Conservation (phyloP, 441 rosid genomes). For the Euphorbia celastroides region DNA sequence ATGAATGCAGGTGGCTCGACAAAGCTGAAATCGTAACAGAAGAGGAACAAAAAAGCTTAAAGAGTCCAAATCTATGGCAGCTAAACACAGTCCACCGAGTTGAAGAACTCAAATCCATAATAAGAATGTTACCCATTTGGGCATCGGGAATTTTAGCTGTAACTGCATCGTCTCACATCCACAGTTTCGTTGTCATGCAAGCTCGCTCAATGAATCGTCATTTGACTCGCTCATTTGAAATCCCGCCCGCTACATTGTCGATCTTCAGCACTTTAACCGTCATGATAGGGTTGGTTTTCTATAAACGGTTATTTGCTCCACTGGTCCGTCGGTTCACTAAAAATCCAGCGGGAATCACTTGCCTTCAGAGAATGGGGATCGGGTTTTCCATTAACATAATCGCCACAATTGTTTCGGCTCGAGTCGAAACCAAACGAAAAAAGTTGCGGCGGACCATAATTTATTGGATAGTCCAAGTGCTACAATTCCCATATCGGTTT, state of each 20-base stretch:
- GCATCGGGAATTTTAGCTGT: slow-evolving; percentile 40
- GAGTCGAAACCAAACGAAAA: slow-evolving; percentile 40
- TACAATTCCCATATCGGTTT: slow-evolving; percentile 38
- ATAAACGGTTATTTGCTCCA: slow-evolving; percentile 49
- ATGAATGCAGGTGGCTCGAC: slow-evolving; percentile 41
- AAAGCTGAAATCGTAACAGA: slow-evolving; percentile 46
- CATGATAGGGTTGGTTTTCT: slow-evolving; percentile 35
- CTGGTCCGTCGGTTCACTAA: slow-evolving; percentile 35
- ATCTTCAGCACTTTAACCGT: slow-evolving; percentile 33
- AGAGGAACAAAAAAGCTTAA: slow-evolving; percentile 22
- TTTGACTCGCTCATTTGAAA: slow-evolving; percentile 40
- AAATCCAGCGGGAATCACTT: slow-evolving; percentile 43
- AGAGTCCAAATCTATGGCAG: slow-evolving; percentile 42
- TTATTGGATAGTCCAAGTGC: slow-evolving; percentile 32
- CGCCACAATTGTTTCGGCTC: slow-evolving; percentile 33
- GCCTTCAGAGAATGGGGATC: slow-evolving; percentile 51
- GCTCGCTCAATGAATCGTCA: slow-evolving; percentile 52
- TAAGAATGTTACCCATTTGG: slow-evolving; percentile 53
- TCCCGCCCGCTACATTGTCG: slow-evolving; percentile 50
- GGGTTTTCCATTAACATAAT: slow-evolving; percentile 37
- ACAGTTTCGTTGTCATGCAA: slow-evolving; percentile 44
- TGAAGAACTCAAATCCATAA: slow-evolving; percentile 52
- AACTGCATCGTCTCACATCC: slow-evolving; percentile 39
- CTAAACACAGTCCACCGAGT: slow-evolving; percentile 52
- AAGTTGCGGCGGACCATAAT: slow-evolving; percentile 28